phyloP scores from a whole-genome alignment of 2,329 filamentous ascomycete species.

The Phialophora chinensis region DNA sequence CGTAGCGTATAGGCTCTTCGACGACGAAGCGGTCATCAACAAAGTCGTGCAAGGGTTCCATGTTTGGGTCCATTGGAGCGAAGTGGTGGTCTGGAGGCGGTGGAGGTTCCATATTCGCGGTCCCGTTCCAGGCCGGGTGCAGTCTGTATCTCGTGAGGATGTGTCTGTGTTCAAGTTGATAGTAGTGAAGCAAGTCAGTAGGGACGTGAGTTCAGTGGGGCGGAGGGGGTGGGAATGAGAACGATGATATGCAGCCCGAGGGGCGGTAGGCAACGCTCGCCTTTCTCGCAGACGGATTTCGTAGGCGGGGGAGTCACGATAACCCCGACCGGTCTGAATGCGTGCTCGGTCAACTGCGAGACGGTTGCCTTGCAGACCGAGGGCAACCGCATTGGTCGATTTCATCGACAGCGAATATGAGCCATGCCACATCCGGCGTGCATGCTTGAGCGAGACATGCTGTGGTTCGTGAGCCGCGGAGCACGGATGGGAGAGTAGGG shows the following conservation, averaged over 20 bases:
- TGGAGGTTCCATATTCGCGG: slow-evolving; percentile 29
- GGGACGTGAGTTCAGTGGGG: slow-evolving; percentile 27
- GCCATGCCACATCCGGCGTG: slow-evolving; percentile 3
- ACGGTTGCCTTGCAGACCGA: slow-evolving; percentile 27
- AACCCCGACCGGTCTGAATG: slow-evolving; percentile 16
- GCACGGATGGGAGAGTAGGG: slow-evolving; percentile 12
- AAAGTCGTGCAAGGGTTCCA: slow-evolving; percentile 15
- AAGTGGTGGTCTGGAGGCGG: slow-evolving; percentile 32
- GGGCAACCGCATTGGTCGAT: slow-evolving; percentile 7
- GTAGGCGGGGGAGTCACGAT: slow-evolving; percentile 13
- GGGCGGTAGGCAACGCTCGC: background rate
- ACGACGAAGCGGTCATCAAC: slow-evolving; percentile 17
- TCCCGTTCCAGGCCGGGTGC: slow-evolving; percentile 22
- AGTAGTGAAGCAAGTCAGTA: background rate
- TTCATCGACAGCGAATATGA: background rate
- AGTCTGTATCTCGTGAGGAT: slow-evolving; percentile 28
- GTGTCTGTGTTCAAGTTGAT: slow-evolving; percentile 13
- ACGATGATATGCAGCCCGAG: slow-evolving; percentile 15
- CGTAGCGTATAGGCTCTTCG: slow-evolving; percentile 21
- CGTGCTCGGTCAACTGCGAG: slow-evolving; percentile 7
- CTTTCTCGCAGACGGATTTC: slow-evolving; percentile 5
- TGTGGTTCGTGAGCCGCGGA: slow-evolving; percentile 18
- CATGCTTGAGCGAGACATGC: background rate
- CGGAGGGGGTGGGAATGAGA: slow-evolving; percentile 14
- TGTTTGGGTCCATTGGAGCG: slow-evolving; percentile 22